Base-by-base conservation (phyloP, 2,329 filamentous ascomycete species). In the Talaromyces amestolkiae region DNA sequence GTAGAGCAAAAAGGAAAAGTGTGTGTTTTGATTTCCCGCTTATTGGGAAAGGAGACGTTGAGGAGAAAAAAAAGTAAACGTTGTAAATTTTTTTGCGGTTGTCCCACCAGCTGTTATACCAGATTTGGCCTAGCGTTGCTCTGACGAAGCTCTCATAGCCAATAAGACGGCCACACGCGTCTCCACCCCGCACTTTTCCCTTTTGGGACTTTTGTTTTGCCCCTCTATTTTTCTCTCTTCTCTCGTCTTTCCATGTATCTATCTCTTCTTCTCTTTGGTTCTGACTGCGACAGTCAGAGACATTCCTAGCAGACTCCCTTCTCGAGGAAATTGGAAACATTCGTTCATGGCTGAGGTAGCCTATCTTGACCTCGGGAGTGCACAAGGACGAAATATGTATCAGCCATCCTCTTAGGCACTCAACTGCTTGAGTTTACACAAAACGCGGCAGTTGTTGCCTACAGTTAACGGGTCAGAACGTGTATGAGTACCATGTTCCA, bases 121-220 rank as follows among this genome's bases (percentile, higher is more conserved):
- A 3, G 39, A 63, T 47, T 10, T 0, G 51, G 49, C 3, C 33
- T 63, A 63, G 61, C 51, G 61, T 27, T 1, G 1, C 10, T 24
- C 2, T 31, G 24, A 31, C 8, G 10, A 59, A 63, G 61, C 62
- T 27, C 9, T 1, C 1, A 2, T 7, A 45, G 33, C 64, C 64
- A 66, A 66, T 66, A 17, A 39, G 6, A 27, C 0, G 8, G 5
- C 27, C 64, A 61, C 64, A 66, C 64, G 64, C 64, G 27, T 59
- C 59, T 60, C 64, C 64, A 66, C 60, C 64, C 64, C 60, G 59
- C 64, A 51, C 60, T 63, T 63, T 41, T 45, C 35, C 47, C n/a
- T 35, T 54, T 63, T 56, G 17, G 37, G 56, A 59, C 37, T 31
- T 58, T 58, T 59, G 56, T 59, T 59, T 45, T 59, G 31, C 53